Evolutionary conservation across 2,329 filamentous ascomycete genomes (phyloP).

Genomic region (Scleromitrula shiraiana): DNA sequence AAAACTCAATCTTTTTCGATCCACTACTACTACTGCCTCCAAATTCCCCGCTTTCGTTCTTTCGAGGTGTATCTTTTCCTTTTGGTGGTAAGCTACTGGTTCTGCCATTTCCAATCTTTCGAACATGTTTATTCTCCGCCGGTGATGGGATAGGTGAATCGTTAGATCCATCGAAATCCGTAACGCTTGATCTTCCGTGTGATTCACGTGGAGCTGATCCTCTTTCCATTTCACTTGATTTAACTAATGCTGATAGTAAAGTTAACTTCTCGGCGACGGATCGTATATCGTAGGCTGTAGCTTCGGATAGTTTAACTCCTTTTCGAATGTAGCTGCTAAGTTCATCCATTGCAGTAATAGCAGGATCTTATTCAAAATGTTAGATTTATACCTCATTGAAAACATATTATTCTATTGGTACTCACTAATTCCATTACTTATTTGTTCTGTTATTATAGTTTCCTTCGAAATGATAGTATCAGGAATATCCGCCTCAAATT

Average conservation of each 20-base stretch:
- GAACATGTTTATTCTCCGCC: conserved; percentile 23
- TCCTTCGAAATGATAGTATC: conserved; percentile 17
- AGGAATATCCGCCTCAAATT: conserved; percentile 6
- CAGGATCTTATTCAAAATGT: conserved; percentile 16
- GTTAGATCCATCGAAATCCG: conserved; percentile 26
- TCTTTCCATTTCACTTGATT: conserved; percentile 20
- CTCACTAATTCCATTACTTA: conserved; percentile 13
- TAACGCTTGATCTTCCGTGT: conserved; percentile 17
- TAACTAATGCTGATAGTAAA: conserved; percentile 13
- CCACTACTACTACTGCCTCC: conserved; percentile 13
- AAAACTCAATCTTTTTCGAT: conserved; percentile 46
- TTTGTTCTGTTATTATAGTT: conserved; percentile 9
- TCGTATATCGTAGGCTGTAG: conserved; percentile 15
- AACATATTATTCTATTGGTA: not conserved
- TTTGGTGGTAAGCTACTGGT: conserved; percentile 27
- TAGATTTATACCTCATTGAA: not conserved
- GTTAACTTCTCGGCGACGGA: conserved; percentile 10
- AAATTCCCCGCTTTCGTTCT: conserved; percentile 20
- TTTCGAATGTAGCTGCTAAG: conserved; percentile 20
- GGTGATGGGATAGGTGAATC: conserved; percentile 28
- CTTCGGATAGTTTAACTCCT: conserved; percentile 25
- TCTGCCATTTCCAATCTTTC: conserved; percentile 22
- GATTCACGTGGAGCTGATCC: conserved; percentile 20
- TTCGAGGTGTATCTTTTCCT: conserved; percentile 16
- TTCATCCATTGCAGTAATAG: conserved; percentile 20